These are phyloP conservation scores for Colletotrichum musae DNA, from an alignment of 2,329 filamentous ascomycete species.

Conservation along the genomic window DNA sequence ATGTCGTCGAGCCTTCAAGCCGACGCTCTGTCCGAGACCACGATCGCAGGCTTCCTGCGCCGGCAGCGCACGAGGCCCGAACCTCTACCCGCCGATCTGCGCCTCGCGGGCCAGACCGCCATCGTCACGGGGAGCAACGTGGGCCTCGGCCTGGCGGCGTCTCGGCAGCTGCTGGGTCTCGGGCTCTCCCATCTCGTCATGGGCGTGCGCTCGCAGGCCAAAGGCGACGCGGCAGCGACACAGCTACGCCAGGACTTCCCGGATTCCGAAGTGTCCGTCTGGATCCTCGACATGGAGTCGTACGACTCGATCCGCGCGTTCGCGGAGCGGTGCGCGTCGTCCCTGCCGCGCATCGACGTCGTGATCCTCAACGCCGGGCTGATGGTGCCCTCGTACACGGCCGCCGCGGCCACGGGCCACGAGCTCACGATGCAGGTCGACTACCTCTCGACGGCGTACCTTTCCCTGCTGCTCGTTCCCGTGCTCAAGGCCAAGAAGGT, in stretches of 20 bases:
- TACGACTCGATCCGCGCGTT: conserved; percentile 61
- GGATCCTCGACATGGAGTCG: conserved; percentile 63
- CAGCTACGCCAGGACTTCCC: conserved; percentile 49
- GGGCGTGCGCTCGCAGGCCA: conserved; percentile 59
- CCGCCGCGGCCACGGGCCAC: conserved; percentile 51
- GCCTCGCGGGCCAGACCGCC: conserved; percentile 51
- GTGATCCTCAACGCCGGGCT: conserved; percentile 63
- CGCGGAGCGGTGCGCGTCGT: conserved; percentile 42
- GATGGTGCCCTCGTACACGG: conserved; percentile 43
- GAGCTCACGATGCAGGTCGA: conserved; percentile 59
- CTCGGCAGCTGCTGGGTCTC: conserved; percentile 56
- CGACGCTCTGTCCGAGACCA: too few species aligned
- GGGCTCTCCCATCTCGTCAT: conserved; percentile 60
- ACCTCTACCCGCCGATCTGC: conserved; percentile 43
- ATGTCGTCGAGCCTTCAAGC: too few species aligned
- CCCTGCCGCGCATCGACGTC: conserved; percentile 57
- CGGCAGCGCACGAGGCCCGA: conserved; percentile 27
- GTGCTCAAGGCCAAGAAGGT: conserved; percentile 50
- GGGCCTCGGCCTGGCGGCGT: conserved; percentile 63
- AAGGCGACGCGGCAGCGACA: conserved; percentile 58
- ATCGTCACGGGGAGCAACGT: conserved; percentile 66
- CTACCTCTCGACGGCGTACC: conserved; percentile 53
- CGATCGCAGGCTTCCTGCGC: too few species aligned
- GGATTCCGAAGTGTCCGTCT: conserved; percentile 60
- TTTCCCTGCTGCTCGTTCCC: conserved; percentile 52